Conservation (phyloP, 495 filamentous ascomycete genomes). For the Durotheca rogersii region DNA sequence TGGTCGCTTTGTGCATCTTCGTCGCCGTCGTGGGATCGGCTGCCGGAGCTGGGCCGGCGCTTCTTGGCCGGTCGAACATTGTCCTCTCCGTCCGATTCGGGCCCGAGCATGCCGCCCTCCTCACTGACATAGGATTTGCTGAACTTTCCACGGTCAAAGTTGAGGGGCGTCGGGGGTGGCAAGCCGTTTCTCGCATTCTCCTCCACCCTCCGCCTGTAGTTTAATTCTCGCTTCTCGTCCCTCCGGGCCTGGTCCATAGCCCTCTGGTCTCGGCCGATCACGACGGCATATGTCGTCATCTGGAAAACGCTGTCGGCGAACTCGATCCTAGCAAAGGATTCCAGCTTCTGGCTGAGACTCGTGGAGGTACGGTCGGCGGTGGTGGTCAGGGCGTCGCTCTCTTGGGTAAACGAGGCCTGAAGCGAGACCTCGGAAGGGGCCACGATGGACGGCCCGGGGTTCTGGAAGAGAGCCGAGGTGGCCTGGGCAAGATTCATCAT, state of each 20-base stretch:
- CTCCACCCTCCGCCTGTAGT: conserved; percentile 40
- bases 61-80: conserved; percentile 43
- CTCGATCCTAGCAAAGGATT: conserved; percentile 53
- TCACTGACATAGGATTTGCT: conserved; percentile 56
- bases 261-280: conserved; percentile 51
- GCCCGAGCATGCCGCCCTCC: conserved; percentile 54
- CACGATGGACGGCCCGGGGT: conserved; percentile 26
- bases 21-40: conserved; percentile 30
- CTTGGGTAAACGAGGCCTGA: conserved; percentile 33
- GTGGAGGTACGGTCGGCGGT: conserved; percentile 26
- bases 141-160: conserved; percentile 45
- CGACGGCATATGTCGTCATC: conserved; percentile 54
- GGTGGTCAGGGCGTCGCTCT: conserved; percentile 27
- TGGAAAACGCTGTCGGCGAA: conserved; percentile 54
- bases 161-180: conserved; percentile 42
- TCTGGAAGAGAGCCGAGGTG: conserved; percentile 21
- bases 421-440: conserved; percentile 39
- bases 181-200: conserved; percentile 42
- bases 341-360: conserved; percentile 39
- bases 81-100: conserved; percentile 49
- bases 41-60: conserved; percentile 33
- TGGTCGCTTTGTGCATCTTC: conserved; percentile 35
- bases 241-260: conserved; percentile 46
- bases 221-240: conserved; percentile 43
- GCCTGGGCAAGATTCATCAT: conserved; percentile 33